A percentile compares a stretch with the other conserved stretches of the same genome.
Conservation (phyloP, 306 rosid genomes). For the Acmispon strigosus region DNA sequence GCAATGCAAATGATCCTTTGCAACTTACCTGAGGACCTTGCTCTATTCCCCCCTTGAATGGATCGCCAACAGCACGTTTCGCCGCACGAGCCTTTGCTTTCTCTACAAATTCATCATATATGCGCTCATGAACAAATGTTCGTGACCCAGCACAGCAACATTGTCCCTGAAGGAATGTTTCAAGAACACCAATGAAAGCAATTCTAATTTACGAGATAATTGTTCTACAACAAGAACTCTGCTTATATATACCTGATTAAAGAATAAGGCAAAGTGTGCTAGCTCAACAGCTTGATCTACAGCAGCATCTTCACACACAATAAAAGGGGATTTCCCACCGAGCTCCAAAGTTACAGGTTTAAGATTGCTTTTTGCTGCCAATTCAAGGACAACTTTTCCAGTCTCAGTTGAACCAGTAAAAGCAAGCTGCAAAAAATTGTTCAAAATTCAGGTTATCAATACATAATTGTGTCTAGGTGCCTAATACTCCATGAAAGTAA, state of each 20-base stretch:
- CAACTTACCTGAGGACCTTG: constrained; percentile 94
- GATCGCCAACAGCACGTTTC: constrained; percentile 86
- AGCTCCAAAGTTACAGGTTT: constrained; percentile 85
- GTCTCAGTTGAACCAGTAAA: constrained; percentile 92
- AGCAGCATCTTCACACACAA: constrained; percentile 90
- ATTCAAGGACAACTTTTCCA: constrained; percentile 61
- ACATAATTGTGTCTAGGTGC: neutral
- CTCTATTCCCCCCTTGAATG: constrained; percentile 71
- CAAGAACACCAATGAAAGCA: constrained; percentile 5
- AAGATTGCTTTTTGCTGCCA: constrained; percentile 84
- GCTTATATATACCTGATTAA: constrained; percentile 56
- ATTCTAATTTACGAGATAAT: neutral
- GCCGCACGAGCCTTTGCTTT: constrained; percentile 78
- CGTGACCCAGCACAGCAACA: constrained; percentile 97
- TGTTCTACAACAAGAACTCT: neutral
- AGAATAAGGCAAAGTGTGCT: constrained; percentile 87
- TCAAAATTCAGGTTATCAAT: neutral
- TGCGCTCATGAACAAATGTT: constrained; percentile 76
- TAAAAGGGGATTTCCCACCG: constrained; percentile 94
- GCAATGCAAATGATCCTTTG: neutral
- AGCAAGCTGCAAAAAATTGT: constrained; percentile 60
- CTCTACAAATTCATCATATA: constrained; percentile 73
- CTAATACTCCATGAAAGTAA: neutral
- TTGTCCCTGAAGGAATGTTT: constrained; percentile 60
- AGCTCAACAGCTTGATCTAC: constrained; percentile 76